Conservation (phyloP, 306 rosid species). For the Rosa lucieae region DNA sequence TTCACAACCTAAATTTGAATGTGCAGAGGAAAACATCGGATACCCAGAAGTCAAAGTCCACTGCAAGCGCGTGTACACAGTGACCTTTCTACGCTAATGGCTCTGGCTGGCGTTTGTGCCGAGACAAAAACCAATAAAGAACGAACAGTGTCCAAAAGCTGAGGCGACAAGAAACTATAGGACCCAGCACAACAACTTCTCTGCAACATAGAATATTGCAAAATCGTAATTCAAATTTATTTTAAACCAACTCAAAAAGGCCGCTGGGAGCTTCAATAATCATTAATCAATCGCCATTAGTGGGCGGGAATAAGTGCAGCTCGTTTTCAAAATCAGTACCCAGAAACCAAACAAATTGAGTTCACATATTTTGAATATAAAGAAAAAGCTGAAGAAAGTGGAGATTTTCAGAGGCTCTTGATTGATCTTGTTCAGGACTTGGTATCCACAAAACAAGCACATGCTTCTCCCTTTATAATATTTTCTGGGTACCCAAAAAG, state of each 20-base stretch:
- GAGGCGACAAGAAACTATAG: conserved; percentile 5
- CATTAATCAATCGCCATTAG: background rate
- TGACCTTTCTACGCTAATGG: background rate
- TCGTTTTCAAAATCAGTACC: background rate
- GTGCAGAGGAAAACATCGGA: background rate
- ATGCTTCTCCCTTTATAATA: conserved; percentile 31
- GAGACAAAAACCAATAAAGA: background rate
- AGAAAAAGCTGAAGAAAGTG: conserved; percentile 56
- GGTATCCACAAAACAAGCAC: conserved; percentile 46
- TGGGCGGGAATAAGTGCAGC: conserved; percentile 11
- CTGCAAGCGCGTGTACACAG: background rate
- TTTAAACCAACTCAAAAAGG: background rate
- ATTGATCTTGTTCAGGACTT: conserved; percentile 23
- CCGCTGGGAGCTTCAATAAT: background rate
- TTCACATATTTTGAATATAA: background rate
- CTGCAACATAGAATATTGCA: conserved; percentile 4
- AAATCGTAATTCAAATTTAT: background rate
- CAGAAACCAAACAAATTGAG: background rate
- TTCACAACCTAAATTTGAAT: background rate
- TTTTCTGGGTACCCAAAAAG: conserved; percentile 20
- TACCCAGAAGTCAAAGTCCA: conserved; percentile 1
- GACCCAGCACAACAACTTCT: background rate
- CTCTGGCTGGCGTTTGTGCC: background rate
- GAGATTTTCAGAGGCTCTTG: background rate
- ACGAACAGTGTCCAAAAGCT: background rate